Percentiles rank a stretch among this genome's conserved stretches.
phyloP scores from a whole-genome alignment of 2,329 filamentous ascomycete species.

The Sclerotinia trifoliorum region DNA sequence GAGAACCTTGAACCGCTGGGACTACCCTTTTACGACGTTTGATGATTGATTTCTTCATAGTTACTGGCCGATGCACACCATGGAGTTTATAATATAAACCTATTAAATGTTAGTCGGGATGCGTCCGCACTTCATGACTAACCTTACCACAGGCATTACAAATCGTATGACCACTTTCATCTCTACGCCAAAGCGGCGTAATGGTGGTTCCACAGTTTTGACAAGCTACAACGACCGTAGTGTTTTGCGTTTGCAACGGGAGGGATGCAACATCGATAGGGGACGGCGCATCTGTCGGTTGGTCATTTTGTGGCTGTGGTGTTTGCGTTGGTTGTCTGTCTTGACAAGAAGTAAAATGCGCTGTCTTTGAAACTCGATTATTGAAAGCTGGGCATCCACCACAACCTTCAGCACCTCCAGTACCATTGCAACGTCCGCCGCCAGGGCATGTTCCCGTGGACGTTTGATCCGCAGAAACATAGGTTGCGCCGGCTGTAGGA shows the following conservation, averaged over 20 bases:
- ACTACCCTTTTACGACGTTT: slow-evolving; percentile 94
- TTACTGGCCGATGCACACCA: slow-evolving; percentile 85
- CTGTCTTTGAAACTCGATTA: slow-evolving; percentile 88
- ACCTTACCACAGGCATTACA: slow-evolving; percentile 94
- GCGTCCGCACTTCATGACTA: slow-evolving; percentile 4
- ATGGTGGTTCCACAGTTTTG: slow-evolving; percentile 97
- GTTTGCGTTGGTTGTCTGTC: slow-evolving; percentile 32
- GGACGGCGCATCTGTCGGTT: slow-evolving; percentile 39
- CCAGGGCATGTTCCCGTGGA: slow-evolving; percentile 89
- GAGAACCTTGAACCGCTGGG: slow-evolving; percentile 59
- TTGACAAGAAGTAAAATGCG: slow-evolving; percentile 60
- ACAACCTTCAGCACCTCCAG: slow-evolving; percentile 90
- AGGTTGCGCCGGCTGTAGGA: slow-evolving; percentile 57
- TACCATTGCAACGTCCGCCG: slow-evolving; percentile 92
- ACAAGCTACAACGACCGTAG: slow-evolving; percentile 77
- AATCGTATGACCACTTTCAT: slow-evolving; percentile 93
- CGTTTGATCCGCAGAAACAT: slow-evolving; percentile 73
- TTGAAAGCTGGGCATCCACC: slow-evolving; percentile 97
- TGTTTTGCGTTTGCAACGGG: slow-evolving; percentile 46
- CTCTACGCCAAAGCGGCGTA: slow-evolving; percentile 91
- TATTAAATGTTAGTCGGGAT: slow-evolving; percentile 42
- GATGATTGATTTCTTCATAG: slow-evolving; percentile 99
- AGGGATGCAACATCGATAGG: slow-evolving; percentile 53
- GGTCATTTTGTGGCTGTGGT: slow-evolving; percentile 33
- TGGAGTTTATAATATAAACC: slow-evolving; percentile 94